Base-by-base conservation (phyloP, 2,329 filamentous ascomycete species). In the Ophiostoma populinum region DNA sequence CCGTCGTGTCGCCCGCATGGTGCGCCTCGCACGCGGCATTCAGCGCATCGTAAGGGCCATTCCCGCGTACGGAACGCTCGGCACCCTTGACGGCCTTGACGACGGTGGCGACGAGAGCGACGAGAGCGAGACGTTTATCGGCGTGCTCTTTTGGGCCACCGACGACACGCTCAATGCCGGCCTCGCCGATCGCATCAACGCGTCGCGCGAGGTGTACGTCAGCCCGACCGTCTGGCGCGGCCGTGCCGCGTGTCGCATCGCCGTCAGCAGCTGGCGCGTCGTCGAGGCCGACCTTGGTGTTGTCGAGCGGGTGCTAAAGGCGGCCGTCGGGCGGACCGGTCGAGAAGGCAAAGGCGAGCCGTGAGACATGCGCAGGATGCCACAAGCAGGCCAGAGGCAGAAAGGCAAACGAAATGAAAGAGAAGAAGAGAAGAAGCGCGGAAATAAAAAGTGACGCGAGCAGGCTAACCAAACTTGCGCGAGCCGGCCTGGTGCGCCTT, bases 181-280 rank as follows among this genome's bases (percentile, higher is more conserved):
- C 25, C 57, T 94, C n/a, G 75, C 79, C 1, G 57, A 65, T 7
- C 70, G 57, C 35, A 85, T 94, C 46, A 93, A 93, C 49, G 64
- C 55, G 5, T 75, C 70, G 2, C 66, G 74, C 26, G 70, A 70
- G 48, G 77, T 93, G 47, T 93, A 86, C 49, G 78, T 92, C 5
- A 85, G 80, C 40, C 80, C 80, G 0, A 92, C 82, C 10, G 63
- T 56, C 30, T 94, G 85, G 83, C 61, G 72, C 27, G 80, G 78
- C 0, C 57, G 62, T 38, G 68, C 75, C 38, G 86, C 86, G 7
- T 78, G 75, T 41, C 66, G 87, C n/a, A 70, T 93, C 45, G 86
- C 87, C 0, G 72, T 93, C 27, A 78, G 80, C 25, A 94, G 80
- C 48, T 93, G 85, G 82, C 70, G 70, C 52, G 76, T 80, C 2